Base-by-base conservation (phyloP, 441 rosid species). In the Cnidoscolus chayamansa region DNA sequence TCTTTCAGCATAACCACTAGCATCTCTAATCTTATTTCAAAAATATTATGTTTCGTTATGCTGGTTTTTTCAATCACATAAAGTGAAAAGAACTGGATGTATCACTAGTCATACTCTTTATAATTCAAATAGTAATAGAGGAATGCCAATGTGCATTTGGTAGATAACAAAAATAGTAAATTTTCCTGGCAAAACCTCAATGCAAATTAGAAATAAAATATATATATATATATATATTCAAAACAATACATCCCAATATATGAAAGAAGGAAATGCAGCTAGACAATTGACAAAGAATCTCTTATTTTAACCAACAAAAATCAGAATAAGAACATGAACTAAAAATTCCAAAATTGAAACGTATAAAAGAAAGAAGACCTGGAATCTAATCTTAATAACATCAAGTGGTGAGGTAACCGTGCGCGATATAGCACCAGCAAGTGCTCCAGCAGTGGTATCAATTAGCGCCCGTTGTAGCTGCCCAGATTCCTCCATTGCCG, bases 391-490 rank as follows among this genome's bases (percentile, higher is more conserved):
- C 84, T 95, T 95, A 72, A 95, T 92, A 72, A 95, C 99, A 82
- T 95, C 99, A 62, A 95, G 97, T 12, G 98, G 99, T n/a, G 99
- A 95, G 11, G 99, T 95, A 16, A 93, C 88, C 0, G 92, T 86
- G 50, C 98, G 94, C 8, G 97, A 91, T 67, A 93, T 76, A 50
- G 78, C 94, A 65, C 99, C 98, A 0, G 99, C 80, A 30, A 89
- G 56, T 0, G 98, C 97, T 7, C 99, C 99, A 1, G 96, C 92
- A 0, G 82, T 65, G n/a, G 88, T 81, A 68, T 95, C 88, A 40
- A 93, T 76, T 5, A 86, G 16, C 35, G 91, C 93, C 65, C 89
- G 87, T 80, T 88, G 91, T 20, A 93, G 67, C 78, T 92, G 94
- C 58, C 97, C 86, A 0, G 88, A 79, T 40, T 40, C 45, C 25